Conservation (phyloP, 495 filamentous ascomycete genomes). For the Trichoderma orchidacearum region DNA sequence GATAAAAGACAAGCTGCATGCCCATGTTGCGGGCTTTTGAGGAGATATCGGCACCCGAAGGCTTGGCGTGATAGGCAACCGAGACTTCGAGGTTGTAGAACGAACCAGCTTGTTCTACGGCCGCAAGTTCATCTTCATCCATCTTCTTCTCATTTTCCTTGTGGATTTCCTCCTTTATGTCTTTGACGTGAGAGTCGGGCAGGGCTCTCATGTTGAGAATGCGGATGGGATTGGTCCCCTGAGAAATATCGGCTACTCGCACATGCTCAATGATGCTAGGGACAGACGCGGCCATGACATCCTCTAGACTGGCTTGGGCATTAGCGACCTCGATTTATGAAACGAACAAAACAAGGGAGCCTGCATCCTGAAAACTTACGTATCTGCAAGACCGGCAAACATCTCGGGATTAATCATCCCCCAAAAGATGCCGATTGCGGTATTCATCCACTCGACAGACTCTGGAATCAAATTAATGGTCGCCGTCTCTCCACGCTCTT, state of each 20-base stretch:
- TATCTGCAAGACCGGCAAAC: conserved; percentile 51
- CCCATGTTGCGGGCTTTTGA: conserved; percentile 89
- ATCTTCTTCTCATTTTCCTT: conserved; percentile 65
- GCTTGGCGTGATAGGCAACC: conserved; percentile 83
- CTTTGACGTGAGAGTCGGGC: conserved; percentile 65
- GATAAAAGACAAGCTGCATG: conserved; percentile 83
- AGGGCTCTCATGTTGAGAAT: conserved; percentile 83
- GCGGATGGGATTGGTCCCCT: conserved; percentile 78
- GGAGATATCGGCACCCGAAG: conserved; percentile 49
- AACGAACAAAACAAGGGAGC: not conserved
- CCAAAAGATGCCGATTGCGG: conserved; percentile 68
- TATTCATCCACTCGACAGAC: conserved; percentile 89
- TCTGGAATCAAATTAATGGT: conserved; percentile 80
- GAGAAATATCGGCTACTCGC: conserved; percentile 88
- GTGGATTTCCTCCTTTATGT: conserved; percentile 65
- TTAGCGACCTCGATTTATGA: not conserved
- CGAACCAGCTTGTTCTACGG: conserved; percentile 81
- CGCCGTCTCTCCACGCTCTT: conserved; percentile 68
- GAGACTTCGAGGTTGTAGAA: conserved; percentile 93
- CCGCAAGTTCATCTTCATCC: conserved; percentile 77
- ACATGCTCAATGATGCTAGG: conserved; percentile 87
- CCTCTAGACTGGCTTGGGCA: conserved; percentile 22
- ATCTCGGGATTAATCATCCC: conserved; percentile 87
- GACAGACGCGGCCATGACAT: conserved; percentile 92
- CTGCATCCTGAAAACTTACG: conserved; percentile 3